A percentile compares a stretch with the other conserved stretches of the same genome.
Evolutionary conservation across 228 moss, liverwort and hornwort genomes (phyloP).

Genomic region (Sphagnum fallax): DNA sequence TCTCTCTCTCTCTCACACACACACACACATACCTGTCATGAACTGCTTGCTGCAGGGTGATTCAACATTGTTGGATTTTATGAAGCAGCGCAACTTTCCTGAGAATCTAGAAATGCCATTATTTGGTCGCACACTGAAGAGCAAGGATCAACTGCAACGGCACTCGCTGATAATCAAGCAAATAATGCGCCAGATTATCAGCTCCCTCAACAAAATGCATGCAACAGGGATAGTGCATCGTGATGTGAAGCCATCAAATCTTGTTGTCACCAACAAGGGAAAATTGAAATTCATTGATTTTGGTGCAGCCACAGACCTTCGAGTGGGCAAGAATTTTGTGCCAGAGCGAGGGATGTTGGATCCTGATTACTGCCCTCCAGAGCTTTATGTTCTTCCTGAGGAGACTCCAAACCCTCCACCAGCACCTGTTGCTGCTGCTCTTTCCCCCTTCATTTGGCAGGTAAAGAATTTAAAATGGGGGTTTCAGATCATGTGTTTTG

Average conservation of each 20-base stretch:
- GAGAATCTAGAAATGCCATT: constrained; percentile 57
- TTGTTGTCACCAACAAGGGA: constrained; percentile 78
- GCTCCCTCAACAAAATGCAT: constrained; percentile 63
- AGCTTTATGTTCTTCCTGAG: constrained; percentile 81
- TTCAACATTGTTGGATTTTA: constrained; percentile 70
- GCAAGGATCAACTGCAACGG: constrained; percentile 32
- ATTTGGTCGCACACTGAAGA: constrained; percentile 50
- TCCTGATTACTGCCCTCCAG: constrained; percentile 95
- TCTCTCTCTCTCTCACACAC: too few species aligned
- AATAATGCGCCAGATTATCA: constrained; percentile 65
- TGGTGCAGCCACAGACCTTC: constrained; percentile 83
- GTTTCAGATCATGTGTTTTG: not conserved
- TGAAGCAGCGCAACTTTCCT: constrained; percentile 70
- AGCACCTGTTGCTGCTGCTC: constrained; percentile 66
- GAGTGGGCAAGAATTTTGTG: constrained; percentile 76
- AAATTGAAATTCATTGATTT: constrained; percentile 83
- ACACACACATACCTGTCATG: too few species aligned
- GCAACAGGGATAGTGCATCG: constrained; percentile 77
- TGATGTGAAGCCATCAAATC: constrained; percentile 91
- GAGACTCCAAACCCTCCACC: constrained; percentile 76
- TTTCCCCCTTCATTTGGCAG: constrained; percentile 83
- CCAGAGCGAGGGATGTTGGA: constrained; percentile 88
- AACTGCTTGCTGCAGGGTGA: constrained; percentile 44
- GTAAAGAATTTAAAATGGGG: constrained; percentile 6
- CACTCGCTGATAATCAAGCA: constrained; percentile 62